Evolutionary conservation across 139 green algal species (phyloP), one percentile per base, ranked within the genome.

Genomic region (Ettlia oleoabundans): DNA sequence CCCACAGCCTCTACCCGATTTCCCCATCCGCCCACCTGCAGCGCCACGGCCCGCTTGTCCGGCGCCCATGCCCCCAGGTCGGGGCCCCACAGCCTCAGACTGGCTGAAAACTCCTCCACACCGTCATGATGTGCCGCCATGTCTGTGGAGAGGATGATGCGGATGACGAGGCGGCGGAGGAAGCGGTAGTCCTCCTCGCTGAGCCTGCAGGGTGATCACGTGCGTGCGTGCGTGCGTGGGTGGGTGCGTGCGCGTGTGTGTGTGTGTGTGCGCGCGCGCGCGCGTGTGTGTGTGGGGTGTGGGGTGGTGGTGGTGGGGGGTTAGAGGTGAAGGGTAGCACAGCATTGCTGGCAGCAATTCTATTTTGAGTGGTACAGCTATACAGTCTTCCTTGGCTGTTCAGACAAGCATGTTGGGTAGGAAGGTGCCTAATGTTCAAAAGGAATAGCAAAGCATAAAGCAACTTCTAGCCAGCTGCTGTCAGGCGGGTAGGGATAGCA

Each of bases 81-180:
- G 21, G 80, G 47, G 3, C 85, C 79, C 62, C 80, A 75, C 62
- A 84, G 43, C 61, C 62, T 47, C 67, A 87, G 63, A 9, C 51
- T 55, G 24, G 73, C 87, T 2, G 78, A 47, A 68, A 91, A 91
- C 30, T 87, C 82, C 47, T 71, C 75, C 40, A 81, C 58, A 3
- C 55, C 40, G 40, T 81, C 75, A 7, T 58, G 40, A 58, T 81
- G 75, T 40, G 33, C 33, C 24, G 84, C 84, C 91, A 95, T 95
- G 77, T 95, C 92, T 18, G 92, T 95, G 43, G 84, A 80, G 62
- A 94, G 86, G 58, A 95, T 86, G 35, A 94, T 88, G 47, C 85
- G 68, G 30, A 90, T 90, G 41, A 95, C 76, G 5, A 86, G 85
- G 41, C 82, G 67, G 42, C 88, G 77, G 22, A 94, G 33, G 18